Evolutionary conservation across 768 basidiomycete genomes (phyloP).

Genomic region (Symmetrospora coprosmae): DNA sequence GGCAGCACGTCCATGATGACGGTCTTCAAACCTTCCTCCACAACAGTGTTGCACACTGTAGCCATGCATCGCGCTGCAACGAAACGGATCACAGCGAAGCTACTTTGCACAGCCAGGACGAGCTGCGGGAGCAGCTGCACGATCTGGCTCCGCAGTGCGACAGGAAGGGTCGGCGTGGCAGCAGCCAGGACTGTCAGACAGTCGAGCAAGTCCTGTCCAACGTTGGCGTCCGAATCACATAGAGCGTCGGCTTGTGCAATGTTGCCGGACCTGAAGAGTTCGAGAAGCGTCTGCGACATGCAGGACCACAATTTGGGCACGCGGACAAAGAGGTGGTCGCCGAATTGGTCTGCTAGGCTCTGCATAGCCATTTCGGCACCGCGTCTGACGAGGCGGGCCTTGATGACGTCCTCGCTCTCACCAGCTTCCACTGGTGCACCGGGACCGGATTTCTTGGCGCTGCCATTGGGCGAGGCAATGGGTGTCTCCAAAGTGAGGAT

Average conservation of each 20-base stretch:
- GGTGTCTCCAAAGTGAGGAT: slow-evolving; percentile 47
- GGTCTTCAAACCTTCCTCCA: slow-evolving; percentile 67
- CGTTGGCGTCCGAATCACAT: background rate
- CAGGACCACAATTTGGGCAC: slow-evolving; percentile 95
- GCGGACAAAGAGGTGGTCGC: slow-evolving; percentile 51
- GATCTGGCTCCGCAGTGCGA: slow-evolving; percentile 55
- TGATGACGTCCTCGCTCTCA: slow-evolving; percentile 37
- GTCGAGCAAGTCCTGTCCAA: slow-evolving; percentile 69
- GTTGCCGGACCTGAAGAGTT: background rate
- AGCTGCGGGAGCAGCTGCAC: slow-evolving; percentile 61
- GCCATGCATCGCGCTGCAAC: slow-evolving; percentile 75
- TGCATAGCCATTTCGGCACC: slow-evolving; percentile 74
- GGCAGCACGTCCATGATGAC: slow-evolving; percentile 78
- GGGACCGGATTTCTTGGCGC: background rate
- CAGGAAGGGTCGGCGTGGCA: slow-evolving; percentile 59
- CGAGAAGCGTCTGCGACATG: slow-evolving; percentile 57
- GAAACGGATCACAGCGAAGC: slow-evolving; percentile 78
- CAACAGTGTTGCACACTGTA: slow-evolving; percentile 72
- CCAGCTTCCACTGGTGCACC: slow-evolving; percentile 42
- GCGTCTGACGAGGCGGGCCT: slow-evolving; percentile 56
- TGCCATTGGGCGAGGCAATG: background rate
- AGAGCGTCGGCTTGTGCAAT: background rate
- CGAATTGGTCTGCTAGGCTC: slow-evolving; percentile 63
- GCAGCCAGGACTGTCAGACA: slow-evolving; percentile 77
- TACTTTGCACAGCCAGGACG: slow-evolving; percentile 61